These are phyloP conservation scores for Vitis hybrid DNA, from an alignment of 177 flowering plant genomes.

Conservation along the genomic window DNA sequence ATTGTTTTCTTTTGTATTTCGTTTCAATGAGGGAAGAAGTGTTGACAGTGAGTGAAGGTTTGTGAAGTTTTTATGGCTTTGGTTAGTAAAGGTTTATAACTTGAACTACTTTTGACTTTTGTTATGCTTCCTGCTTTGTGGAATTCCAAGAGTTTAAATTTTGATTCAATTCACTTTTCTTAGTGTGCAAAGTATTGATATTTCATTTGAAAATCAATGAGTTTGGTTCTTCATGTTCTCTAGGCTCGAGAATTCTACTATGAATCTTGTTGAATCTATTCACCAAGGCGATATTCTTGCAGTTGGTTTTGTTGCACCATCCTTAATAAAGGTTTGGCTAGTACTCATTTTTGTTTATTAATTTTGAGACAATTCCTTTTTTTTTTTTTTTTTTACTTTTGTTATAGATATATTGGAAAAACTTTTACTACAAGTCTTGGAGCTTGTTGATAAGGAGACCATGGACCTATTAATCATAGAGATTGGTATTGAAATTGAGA, in stretches of 20 bases:
- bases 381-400: background rate
- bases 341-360: background rate
- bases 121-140: too few species aligned
- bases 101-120: too few species aligned
- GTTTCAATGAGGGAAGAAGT: too few species aligned
- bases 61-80: too few species aligned
- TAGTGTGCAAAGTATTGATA: too few species aligned
- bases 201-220: too few species aligned
- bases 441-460: constrained; percentile 90
- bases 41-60: too few species aligned
- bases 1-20: too few species aligned
- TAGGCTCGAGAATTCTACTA: constrained; percentile 83
- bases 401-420: constrained; percentile 68
- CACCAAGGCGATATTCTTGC: constrained; percentile 58
- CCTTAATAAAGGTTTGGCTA: constrained; percentile 65
- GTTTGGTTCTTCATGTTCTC: background rate
- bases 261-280: constrained; percentile 62
- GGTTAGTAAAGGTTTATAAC: too few species aligned
- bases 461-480: constrained; percentile 87
- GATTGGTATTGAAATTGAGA: constrained; percentile 82
- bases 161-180: too few species aligned
- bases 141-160: too few species aligned
- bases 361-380: constrained; percentile 12
- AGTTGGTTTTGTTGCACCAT: constrained; percentile 70
- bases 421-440: constrained; percentile 87